A percentile compares a stretch with the other conserved stretches of the same genome.
Conservation (phyloP, 441 rosid species). For the Aleurites moluccanus region DNA sequence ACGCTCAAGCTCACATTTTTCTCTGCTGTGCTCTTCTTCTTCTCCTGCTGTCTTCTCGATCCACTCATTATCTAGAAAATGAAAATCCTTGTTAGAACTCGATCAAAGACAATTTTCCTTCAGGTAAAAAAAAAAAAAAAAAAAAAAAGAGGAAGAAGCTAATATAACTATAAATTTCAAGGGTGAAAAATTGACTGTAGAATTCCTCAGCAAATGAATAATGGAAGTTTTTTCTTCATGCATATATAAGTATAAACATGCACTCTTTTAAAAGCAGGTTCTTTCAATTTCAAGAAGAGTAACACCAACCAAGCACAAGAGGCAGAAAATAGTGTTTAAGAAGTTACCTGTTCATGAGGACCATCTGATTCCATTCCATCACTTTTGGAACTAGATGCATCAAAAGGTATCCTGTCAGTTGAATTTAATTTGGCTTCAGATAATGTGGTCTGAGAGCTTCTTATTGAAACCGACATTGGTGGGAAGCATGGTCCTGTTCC, state of each 20-base stretch:
- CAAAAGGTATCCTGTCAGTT: constrained; percentile 29
- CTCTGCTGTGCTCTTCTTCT: constrained; percentile 71
- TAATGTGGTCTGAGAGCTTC: constrained; percentile 39
- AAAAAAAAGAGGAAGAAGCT: not conserved
- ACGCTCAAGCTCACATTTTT: constrained; percentile 84
- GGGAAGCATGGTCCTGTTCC: constrained; percentile 36
- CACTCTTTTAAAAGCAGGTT: not conserved
- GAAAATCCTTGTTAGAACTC: not conserved
- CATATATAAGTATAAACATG: constrained; percentile 1
- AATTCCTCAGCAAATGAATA: not conserved
- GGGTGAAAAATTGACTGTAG: not conserved
- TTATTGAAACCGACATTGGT: constrained; percentile 28
- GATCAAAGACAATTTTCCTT: not conserved
- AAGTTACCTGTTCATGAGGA: constrained; percentile 49
- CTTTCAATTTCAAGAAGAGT: not conserved
- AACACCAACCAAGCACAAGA: constrained; percentile 21
- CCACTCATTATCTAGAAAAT: constrained; percentile 39
- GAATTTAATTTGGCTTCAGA: constrained; percentile 37
- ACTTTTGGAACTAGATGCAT: constrained; percentile 34
- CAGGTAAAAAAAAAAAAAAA: not conserved
- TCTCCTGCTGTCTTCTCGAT: constrained; percentile 52
- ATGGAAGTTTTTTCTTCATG: not conserved
- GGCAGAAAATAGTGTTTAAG: constrained; percentile 5
- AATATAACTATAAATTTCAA: not conserved
- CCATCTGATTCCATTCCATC: constrained; percentile 40